Conservation (phyloP, 2,329 filamentous ascomycete genomes). For the Knufia fluminis region DNA sequence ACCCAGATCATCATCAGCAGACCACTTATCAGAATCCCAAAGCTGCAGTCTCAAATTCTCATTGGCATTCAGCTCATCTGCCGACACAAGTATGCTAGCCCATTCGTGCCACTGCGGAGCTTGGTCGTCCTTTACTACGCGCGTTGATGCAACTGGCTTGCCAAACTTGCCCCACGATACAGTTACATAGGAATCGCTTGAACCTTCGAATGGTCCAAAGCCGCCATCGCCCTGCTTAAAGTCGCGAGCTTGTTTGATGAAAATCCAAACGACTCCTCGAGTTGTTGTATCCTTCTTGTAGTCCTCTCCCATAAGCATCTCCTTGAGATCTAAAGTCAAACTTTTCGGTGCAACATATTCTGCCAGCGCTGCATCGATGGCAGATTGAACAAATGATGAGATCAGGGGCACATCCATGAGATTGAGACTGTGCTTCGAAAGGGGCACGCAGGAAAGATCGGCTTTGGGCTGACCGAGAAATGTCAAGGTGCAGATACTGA, state of each 20-base stretch:
- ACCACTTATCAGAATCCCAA: constrained; percentile 66
- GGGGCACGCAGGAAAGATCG: constrained; percentile 58
- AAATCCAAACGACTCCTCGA: constrained; percentile 56
- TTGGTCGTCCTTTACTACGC: constrained; percentile 57
- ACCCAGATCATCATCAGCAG: constrained; percentile 65
- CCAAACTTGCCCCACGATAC: constrained; percentile 72
- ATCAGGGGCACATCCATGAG: constrained; percentile 68
- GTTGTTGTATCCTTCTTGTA: constrained; percentile 66
- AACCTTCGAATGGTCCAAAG: constrained; percentile 52
- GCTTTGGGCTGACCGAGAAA: constrained; percentile 68
- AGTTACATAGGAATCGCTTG: constrained; percentile 61
- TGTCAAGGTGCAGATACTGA: constrained; percentile 63
- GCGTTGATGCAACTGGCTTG: constrained; percentile 57
- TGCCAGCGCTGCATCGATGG: constrained; percentile 63
- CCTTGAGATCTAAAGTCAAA: constrained; percentile 62
- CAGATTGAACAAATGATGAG: constrained; percentile 64
- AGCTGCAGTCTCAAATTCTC: constrained; percentile 61
- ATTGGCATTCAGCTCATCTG: constrained; percentile 62
- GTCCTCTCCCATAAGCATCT: constrained; percentile 68
- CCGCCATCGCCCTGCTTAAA: constrained; percentile 63
- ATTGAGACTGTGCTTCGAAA: constrained; percentile 60
- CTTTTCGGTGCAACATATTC: constrained; percentile 71
- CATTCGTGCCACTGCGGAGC: constrained; percentile 64
- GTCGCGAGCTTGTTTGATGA: constrained; percentile 56
- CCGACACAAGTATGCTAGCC: constrained; percentile 58